phyloP scores from a whole-genome alignment of 306 rosid species.

The Cotoneaster glaucophyllus region DNA sequence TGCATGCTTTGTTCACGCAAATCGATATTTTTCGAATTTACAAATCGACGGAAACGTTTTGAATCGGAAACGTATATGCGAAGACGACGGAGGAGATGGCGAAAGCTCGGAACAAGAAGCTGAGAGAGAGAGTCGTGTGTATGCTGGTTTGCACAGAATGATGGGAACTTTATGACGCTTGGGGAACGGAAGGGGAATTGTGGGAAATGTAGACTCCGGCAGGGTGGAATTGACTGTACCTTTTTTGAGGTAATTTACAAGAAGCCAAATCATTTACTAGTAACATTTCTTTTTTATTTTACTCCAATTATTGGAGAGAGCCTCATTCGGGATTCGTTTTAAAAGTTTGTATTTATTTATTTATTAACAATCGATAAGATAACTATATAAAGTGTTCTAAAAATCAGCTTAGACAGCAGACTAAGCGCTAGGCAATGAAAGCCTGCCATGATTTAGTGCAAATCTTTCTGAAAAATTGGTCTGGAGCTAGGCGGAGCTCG shows the following conservation, averaged over 20 bases:
- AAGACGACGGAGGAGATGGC: neutral
- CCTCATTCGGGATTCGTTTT: neutral
- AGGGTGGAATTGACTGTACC: neutral
- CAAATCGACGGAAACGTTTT: neutral
- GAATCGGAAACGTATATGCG: neutral
- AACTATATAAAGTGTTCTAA: no score
- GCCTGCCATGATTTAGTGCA: no score
- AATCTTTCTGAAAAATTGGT: no score
- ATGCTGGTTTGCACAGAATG: neutral
- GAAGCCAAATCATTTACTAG: neutral
- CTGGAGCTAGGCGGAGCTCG: no score
- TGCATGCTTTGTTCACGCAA: neutral
- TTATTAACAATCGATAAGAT: no score
- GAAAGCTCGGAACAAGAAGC: neutral
- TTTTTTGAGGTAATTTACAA: neutral
- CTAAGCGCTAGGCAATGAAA: no score
- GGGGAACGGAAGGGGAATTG: neutral
- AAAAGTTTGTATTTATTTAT: no score
- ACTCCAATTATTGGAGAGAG: neutral
- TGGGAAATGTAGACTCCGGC: neutral
- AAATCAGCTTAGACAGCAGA: no score
- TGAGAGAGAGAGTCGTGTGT: neutral
- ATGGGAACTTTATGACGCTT: neutral
- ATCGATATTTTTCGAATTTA: neutral
- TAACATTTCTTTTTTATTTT: neutral